Conservation (phyloP, 75 land plant genomes). For the Sequoia sempervirens region DNA sequence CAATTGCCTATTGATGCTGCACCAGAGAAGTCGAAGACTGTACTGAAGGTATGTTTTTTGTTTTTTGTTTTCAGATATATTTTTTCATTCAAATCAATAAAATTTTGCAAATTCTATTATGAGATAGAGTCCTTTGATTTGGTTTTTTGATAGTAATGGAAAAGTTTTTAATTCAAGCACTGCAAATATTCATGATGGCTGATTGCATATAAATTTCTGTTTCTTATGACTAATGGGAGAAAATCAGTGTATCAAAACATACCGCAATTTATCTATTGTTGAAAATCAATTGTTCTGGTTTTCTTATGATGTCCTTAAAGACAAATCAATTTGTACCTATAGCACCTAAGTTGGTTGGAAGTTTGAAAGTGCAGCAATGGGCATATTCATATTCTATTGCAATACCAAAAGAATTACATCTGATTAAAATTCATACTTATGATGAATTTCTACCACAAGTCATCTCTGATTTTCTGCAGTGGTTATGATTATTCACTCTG, state of each 20-base stretch:
- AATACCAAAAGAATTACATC: background rate
- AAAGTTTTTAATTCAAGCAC: background rate
- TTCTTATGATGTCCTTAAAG: background rate
- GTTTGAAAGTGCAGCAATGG: background rate
- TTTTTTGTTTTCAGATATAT: background rate
- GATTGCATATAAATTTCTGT: background rate
- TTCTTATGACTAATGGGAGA: background rate
- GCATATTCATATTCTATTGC: background rate
- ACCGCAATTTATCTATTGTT: background rate
- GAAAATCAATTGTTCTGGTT: background rate
- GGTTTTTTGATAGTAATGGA: background rate
- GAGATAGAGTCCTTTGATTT: background rate
- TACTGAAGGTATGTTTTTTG: slow-evolving; percentile 6
- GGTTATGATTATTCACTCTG: background rate
- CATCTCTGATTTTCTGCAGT: background rate
- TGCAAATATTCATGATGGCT: background rate
- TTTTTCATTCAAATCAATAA: background rate
- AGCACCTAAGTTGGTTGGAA: background rate
- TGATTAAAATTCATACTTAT: background rate
- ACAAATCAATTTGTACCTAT: background rate
- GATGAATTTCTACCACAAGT: background rate
- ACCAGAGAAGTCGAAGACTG: slow-evolving; percentile 43
- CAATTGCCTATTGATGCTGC: slow-evolving; percentile 46
- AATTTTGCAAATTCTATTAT: background rate
- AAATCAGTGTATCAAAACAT: background rate